Evolutionary conservation across 2,329 filamentous ascomycete species (phyloP), one percentile per base, ranked within the genome.

Genomic region (Coniella lustricola): DNA sequence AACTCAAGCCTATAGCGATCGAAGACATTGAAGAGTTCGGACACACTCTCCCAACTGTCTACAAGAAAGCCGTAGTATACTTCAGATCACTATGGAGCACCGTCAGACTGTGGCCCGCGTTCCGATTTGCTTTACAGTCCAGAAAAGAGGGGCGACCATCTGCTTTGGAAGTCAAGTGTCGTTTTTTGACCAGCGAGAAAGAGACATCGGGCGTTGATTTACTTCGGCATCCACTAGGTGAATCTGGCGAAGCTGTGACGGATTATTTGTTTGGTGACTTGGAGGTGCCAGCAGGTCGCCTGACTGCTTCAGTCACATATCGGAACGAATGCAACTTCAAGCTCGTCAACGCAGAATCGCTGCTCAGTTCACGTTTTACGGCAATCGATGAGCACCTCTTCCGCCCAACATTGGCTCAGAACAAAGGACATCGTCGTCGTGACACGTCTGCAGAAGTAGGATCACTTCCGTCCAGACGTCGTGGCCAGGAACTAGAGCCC

Each of bases 31-130:
- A 78, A 41, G 79, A 79, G 62, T 87, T 83, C 62, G 78, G 77
- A 7, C 72, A 72, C 10, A 73, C 71, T 29, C 71, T 97, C 44
- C 90, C 93, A 13, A 91, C 88, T 45, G 83, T 95, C 50, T 98
- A 98, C 75, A 98, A 98, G 70, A 93, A 95, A 69, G 89, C 87
- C 59, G 95, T 98, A 55, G 86, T 97, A 56, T 82, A 96, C 58
- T 96, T 97, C 67, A 81, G 93, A 52, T 90, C 90, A 2, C 75
- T 98, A 39, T 95, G 87, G 64, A 81, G 87, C 43, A 86, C 87
- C 47, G 81, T 88, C 35, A 85, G 87, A 58, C 78, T 96, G 53
- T 71, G 95, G 53, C 93, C 93, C 2, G 82, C 86, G 20, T 95
- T 86, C 83, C 94, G 85, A 67, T 85, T 95, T 60, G 82, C 75